phyloP scores from a whole-genome alignment of 192 early-diverging fungal species.

The Coemansia sp. region DNA sequence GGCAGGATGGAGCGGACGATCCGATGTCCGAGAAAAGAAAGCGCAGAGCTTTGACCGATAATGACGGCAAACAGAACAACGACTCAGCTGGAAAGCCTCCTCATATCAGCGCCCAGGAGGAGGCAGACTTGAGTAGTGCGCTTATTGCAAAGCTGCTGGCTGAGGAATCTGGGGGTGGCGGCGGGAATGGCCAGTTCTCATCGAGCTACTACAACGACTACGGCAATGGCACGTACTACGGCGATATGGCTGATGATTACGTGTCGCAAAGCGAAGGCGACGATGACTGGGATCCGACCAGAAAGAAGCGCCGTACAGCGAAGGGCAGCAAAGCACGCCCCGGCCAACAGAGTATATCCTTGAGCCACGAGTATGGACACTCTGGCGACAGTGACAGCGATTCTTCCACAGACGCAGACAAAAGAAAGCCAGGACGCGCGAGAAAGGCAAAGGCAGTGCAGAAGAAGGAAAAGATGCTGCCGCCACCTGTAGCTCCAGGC shows the following conservation, averaged over 20 bases:
- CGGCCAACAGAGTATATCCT: neutral
- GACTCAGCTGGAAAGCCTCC: neutral
- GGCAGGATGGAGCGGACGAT: neutral
- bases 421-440: constrained; percentile 14
- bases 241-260: constrained; percentile 52
- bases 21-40: constrained; percentile 2
- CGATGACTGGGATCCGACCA: constrained; percentile 48
- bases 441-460: constrained; percentile 13
- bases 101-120: constrained; percentile 65
- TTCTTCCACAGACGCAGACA: neutral
- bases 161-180: constrained; percentile 61
- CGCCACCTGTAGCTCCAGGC: constrained; percentile 46
- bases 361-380: constrained; percentile 4
- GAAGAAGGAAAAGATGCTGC: constrained; percentile 27
- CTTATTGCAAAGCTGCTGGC: constrained; percentile 78
- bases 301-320: constrained; percentile 33
- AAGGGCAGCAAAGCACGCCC: constrained; percentile 35
- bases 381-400: constrained; percentile 22
- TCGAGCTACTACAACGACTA: constrained; percentile 59
- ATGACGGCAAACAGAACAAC: neutral
- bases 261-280: constrained; percentile 46
- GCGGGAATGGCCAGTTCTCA: constrained; percentile 40
- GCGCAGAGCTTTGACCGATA: neutral
- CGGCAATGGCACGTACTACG: constrained; percentile 24
- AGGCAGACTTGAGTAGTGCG: constrained; percentile 77